Evolutionary conservation across 2,329 filamentous ascomycete species (phyloP), one percentile per base, ranked within the genome.

Genomic region (Dichotomopilus funicola): DNA sequence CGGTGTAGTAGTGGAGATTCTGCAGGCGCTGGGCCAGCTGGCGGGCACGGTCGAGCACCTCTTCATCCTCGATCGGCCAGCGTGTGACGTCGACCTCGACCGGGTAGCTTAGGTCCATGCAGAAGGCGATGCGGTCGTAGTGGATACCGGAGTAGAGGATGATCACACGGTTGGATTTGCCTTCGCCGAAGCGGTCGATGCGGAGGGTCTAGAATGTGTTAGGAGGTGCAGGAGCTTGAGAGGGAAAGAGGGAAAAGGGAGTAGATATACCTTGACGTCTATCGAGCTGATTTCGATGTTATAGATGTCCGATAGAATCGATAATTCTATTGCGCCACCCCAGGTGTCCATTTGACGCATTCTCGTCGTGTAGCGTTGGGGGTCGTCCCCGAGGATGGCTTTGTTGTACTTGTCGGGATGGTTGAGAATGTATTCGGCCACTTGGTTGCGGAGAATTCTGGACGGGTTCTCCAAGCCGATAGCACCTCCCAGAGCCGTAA

Each of bases 111-210:
- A 82, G 73, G 56, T 74, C 77, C 45, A 75, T 77, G 13, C 83
- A 85, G 61, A 95, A 82, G 0, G 88, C 90, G 57, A 96, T 86
- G 6, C 89, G 86, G 70, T 96, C 92, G 72, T 96, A 96, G 69
- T 96, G 91, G 50, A 96, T 94, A 2, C 91, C 91, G 0, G 88
- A 92, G 71, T 96, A 96, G 0, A 96, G 85, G 31, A 96, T 75
- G 33, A 96, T 83, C 65, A 89, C 91, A 6, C 89, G 79, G 42
- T 79, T 81, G 37, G 74, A 70, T 52, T 81, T 81, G 1, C 83
- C 83, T 66, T 94, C 88, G 61, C 95, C 95, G 72, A 92, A 95
- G 5, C 81, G 81, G 64, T 90, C 86, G 5, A 89, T 76, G 4
- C 70, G 67, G 31, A 68, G 65, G 34, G 66, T 65, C 65, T 64